These are phyloP conservation scores for Tubosaeta sp. DNA, from an alignment of 768 basidiomycete species.

Conservation along the genomic window DNA sequence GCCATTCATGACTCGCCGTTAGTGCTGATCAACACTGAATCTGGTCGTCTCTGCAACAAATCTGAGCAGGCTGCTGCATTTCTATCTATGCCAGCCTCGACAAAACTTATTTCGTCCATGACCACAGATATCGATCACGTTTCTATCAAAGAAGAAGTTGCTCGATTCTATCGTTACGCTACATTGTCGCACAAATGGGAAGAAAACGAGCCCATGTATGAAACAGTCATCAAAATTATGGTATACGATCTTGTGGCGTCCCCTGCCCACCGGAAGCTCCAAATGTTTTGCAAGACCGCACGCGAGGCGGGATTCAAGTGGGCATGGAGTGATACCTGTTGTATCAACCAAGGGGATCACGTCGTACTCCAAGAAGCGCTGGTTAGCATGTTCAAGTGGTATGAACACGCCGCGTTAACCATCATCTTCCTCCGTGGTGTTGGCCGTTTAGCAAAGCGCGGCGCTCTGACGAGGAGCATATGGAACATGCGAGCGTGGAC, in stretches of 20 bases:
- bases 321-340: too few relatives aligned
- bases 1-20: neutral
- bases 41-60: neutral
- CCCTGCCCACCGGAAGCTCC: neutral
- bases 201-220: too few relatives aligned
- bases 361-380: neutral
- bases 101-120: neutral
- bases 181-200: neutral
- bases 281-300: neutral
- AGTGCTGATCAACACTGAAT: neutral
- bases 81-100: neutral
- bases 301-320: neutral
- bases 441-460: too few relatives aligned
- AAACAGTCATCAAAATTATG: too few relatives aligned
- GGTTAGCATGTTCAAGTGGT: neutral
- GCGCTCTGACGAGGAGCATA: too few relatives aligned
- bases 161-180: neutral
- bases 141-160: neutral
- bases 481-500: too few relatives aligned
- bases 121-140: neutral
- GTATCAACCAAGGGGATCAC: neutral
- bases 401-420: too few relatives aligned
- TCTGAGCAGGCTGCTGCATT: neutral
- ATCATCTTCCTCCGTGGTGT: too few relatives aligned
- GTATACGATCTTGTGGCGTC: neutral